Percentiles rank a stretch among this genome's conserved stretches.
Conservation (phyloP, 306 rosid species). For the Citrullus mucosospermus region DNA sequence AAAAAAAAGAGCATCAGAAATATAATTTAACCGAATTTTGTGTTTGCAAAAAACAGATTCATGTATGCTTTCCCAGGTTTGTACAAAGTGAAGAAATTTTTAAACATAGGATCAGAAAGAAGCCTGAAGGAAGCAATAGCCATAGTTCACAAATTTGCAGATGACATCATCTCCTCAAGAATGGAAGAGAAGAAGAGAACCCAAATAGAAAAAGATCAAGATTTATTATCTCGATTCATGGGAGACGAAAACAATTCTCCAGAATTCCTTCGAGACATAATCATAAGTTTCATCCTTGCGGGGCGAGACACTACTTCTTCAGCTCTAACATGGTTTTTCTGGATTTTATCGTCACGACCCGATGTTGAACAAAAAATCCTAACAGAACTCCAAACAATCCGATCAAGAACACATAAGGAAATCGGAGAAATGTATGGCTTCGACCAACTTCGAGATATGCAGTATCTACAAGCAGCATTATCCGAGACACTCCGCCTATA, state of each 20-base stretch:
- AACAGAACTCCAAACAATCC: conserved; percentile 21
- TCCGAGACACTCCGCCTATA: conserved; percentile 47
- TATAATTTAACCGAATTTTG: neutral
- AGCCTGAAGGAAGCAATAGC: conserved; percentile 26
- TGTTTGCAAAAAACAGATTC: conserved; percentile 11
- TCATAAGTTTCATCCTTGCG: conserved; percentile 52
- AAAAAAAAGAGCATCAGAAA: too few relatives aligned
- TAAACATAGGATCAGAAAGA: conserved; percentile 37
- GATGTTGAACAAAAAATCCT: conserved; percentile 19
- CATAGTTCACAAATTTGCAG: conserved; percentile 41
- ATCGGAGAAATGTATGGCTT: conserved; percentile 17
- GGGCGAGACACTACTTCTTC: conserved; percentile 73
- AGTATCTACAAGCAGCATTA: conserved; percentile 55
- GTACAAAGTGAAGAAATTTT: conserved; percentile 18
- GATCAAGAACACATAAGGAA: conserved; percentile 4
- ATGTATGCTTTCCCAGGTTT: conserved; percentile 2
- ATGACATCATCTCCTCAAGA: conserved; percentile 33
- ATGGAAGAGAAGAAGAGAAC: conserved; percentile 9
- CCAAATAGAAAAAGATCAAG: neutral
- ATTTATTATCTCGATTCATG: conserved; percentile 53
- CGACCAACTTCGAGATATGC: conserved; percentile 55
- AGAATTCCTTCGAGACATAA: conserved; percentile 45
- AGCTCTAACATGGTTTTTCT: conserved; percentile 58
- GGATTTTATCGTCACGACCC: conserved; percentile 35
- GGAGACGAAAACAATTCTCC: conserved; percentile 22